Evolutionary conservation across 169 alveolate species (phyloP).

Genomic region (Theileria sp.): DNA sequence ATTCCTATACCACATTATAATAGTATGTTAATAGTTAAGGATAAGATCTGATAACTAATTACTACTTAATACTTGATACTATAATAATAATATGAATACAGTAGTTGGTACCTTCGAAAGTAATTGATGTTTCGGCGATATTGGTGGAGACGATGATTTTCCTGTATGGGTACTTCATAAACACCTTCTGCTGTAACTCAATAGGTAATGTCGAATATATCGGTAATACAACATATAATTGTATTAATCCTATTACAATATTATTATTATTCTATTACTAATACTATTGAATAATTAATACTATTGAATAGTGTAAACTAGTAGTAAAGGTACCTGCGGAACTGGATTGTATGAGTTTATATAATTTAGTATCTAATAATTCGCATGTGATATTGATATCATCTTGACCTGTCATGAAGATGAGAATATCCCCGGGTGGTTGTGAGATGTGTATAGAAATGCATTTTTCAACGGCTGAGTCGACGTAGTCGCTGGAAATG

Average conservation of each 20-base stretch:
- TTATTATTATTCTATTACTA: too few species aligned
- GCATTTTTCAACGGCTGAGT: constrained; percentile 97
- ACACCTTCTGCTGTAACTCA: constrained; percentile 89
- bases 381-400: constrained; percentile 98
- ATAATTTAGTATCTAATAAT: constrained; percentile 88
- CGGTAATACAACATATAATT: constrained; percentile 92
- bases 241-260: constrained; percentile 30
- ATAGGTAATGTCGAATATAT: constrained; percentile 98
- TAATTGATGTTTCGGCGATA: constrained; percentile 99
- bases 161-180: constrained; percentile 73
- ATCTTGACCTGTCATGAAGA: constrained; percentile 99
- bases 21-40: too few species aligned
- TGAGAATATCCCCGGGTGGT: constrained; percentile 92
- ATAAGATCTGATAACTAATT: too few species aligned
- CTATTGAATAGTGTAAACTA: constrained; percentile 16
- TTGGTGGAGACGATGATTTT: constrained; percentile 98
- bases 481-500: constrained; percentile 96
- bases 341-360: constrained; percentile 64
- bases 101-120: constrained; percentile 90
- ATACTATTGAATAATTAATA: constrained; percentile 8
- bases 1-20: constrained; percentile 73
- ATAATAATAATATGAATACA: background rate
- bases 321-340: background rate
- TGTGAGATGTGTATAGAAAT: constrained; percentile 92
- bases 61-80: background rate